These are phyloP conservation scores for Powellomyces hirtus DNA, from an alignment of 192 early-diverging fungal genomes.

Conservation along the genomic window DNA sequence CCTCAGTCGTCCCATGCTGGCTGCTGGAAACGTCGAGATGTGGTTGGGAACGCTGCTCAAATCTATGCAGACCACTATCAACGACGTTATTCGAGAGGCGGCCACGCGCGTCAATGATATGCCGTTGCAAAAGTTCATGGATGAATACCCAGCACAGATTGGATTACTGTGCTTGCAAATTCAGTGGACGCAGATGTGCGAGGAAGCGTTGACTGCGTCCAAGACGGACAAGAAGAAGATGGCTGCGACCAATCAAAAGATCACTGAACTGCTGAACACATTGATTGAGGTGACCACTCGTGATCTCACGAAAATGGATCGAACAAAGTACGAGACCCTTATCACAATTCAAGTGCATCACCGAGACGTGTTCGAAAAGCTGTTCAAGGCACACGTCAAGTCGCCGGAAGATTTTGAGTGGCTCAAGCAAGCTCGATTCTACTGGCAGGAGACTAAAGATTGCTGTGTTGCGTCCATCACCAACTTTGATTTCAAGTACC, in stretches of 20 bases:
- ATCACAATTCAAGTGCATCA: constrained; percentile 70
- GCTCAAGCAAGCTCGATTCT: constrained; percentile 65
- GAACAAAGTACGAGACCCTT: constrained; percentile 64
- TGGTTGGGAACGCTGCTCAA: constrained; percentile 61
- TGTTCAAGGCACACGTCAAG: constrained; percentile 58
- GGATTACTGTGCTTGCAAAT: constrained; percentile 61
- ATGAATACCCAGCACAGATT: constrained; percentile 67
- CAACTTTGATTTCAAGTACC: constrained; percentile 66
- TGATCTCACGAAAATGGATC: constrained; percentile 63
- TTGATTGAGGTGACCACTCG: constrained; percentile 65
- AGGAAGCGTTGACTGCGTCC: constrained; percentile 54
- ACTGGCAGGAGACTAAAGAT: constrained; percentile 69
- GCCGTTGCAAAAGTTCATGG: constrained; percentile 62
- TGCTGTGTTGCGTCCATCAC: constrained; percentile 65
- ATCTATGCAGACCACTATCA: constrained; percentile 56
- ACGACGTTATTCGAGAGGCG: constrained; percentile 61
- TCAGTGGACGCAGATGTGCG: constrained; percentile 60
- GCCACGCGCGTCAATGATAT: constrained; percentile 55
- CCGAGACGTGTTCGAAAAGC: constrained; percentile 66
- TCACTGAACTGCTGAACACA: constrained; percentile 59
- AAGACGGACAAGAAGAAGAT: constrained; percentile 67
- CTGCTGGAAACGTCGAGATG: constrained; percentile 59
- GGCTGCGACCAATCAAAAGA: constrained; percentile 53
- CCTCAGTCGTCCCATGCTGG: constrained; percentile 55
- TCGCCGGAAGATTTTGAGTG: constrained; percentile 63